These are phyloP conservation scores for Tetradesmus lagerheimii DNA, from an alignment of 139 green algal genomes.

Conservation along the genomic window DNA sequence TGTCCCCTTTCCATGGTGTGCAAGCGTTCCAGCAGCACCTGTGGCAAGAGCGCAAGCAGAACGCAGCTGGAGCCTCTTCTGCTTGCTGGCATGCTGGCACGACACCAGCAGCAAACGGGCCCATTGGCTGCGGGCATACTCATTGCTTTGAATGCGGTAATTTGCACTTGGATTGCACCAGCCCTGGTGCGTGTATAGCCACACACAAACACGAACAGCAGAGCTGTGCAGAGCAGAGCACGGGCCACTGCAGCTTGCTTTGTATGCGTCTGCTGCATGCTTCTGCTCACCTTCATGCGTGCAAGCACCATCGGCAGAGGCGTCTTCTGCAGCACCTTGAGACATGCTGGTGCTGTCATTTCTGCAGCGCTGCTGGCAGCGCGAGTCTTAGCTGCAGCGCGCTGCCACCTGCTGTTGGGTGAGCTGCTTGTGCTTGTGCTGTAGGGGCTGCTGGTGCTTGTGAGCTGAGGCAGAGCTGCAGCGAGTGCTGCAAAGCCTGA, in stretches of 20 bases:
- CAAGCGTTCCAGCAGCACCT: constrained; percentile 14
- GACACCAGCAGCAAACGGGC: too few relatives aligned
- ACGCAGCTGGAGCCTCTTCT: too few relatives aligned
- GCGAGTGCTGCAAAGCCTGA: background rate
- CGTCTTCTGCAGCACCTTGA: constrained; percentile 66
- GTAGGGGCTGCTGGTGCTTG: background rate
- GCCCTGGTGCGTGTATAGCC: too few relatives aligned
- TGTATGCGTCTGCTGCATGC: constrained; percentile 36
- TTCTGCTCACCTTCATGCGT: constrained; percentile 63
- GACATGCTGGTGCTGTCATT: constrained; percentile 26
- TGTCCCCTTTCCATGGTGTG: background rate
- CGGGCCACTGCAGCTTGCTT: background rate
- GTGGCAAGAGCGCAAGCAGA: background rate
- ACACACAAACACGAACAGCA: background rate
- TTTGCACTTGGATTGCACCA: background rate
- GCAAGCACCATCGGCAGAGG: constrained; percentile 70
- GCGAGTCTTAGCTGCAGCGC: background rate
- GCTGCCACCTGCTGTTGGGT: background rate
- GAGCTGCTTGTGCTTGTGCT: background rate
- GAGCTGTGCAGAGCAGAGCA: background rate
- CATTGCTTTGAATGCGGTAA: background rate
- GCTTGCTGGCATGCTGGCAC: too few relatives aligned
- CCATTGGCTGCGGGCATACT: background rate
- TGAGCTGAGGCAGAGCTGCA: background rate
- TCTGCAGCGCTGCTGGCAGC: background rate